phyloP scores from a whole-genome alignment of 306 rosid genomes.

The Arachis hypogaea region DNA sequence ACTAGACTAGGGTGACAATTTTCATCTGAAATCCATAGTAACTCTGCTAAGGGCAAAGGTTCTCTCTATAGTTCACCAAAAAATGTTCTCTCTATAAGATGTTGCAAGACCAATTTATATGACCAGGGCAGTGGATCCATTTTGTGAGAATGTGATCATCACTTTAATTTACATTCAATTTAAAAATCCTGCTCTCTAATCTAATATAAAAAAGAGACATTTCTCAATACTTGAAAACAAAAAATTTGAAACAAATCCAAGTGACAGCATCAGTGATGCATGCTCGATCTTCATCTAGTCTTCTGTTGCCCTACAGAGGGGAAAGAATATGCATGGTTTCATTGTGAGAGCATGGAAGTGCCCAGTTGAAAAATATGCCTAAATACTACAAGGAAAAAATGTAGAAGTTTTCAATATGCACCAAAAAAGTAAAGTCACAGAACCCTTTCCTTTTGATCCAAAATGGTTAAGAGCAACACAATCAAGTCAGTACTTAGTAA shows the following conservation, averaged over 20 bases:
- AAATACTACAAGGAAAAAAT: neutral
- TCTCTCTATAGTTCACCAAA: neutral
- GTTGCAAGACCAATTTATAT: neutral
- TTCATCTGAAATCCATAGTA: slow-evolving; percentile 1
- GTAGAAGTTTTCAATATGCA: neutral
- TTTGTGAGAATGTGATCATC: neutral
- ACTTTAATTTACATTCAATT: slow-evolving; percentile 7
- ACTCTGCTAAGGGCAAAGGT: neutral
- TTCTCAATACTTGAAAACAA: slow-evolving; percentile 40
- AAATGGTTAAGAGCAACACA: neutral
- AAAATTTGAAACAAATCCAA: slow-evolving; percentile 48
- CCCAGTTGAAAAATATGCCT: slow-evolving; percentile 20
- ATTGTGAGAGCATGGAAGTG: slow-evolving; percentile 39
- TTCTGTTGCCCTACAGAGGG: slow-evolving; percentile 63
- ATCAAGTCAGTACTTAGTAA: neutral
- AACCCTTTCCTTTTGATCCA: neutral
- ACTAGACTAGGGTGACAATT: neutral
- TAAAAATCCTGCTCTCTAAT: slow-evolving; percentile 30
- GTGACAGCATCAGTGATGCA: slow-evolving; percentile 27
- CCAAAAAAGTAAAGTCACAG: neutral
- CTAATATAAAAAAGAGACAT: slow-evolving; percentile 39
- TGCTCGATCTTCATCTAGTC: slow-evolving; percentile 67
- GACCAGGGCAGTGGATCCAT: neutral
- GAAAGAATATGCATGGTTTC: slow-evolving; percentile 49
- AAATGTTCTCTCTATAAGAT: neutral